These are phyloP conservation scores for Tolypocladium inflatum DNA, from an alignment of 2,329 filamentous ascomycete species.

Conservation along the genomic window DNA sequence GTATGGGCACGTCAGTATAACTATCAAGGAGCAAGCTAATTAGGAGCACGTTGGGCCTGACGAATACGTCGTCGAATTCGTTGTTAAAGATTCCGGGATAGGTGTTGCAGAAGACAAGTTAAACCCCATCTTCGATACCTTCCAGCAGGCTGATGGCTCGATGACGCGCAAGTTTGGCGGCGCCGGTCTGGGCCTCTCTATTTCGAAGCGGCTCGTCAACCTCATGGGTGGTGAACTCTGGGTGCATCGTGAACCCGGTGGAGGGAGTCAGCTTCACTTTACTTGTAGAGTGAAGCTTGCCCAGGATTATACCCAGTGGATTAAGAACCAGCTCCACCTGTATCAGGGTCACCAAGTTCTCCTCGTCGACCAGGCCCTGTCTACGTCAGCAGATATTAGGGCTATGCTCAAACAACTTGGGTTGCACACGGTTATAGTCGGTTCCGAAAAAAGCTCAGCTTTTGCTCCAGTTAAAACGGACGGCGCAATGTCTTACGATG, in stretches of 20 bases:
- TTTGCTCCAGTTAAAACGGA: slow-evolving; percentile 43
- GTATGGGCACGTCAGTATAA: slow-evolving; percentile 88
- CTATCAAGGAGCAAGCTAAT: slow-evolving; percentile 61
- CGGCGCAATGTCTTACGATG: slow-evolving; percentile 69
- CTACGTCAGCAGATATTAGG: slow-evolving; percentile 64
- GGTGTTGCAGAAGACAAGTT: slow-evolving; percentile 93
- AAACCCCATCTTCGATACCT: slow-evolving; percentile 95
- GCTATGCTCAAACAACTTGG: slow-evolving; percentile 71
- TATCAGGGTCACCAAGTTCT: slow-evolving; percentile 89
- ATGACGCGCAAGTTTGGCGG: slow-evolving; percentile 95
- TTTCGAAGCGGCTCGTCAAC: slow-evolving; percentile 89
- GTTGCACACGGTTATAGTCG: slow-evolving; percentile 72
- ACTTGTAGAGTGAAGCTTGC: slow-evolving; percentile 85
- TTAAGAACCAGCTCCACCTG: slow-evolving; percentile 77
- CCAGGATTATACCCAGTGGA: slow-evolving; percentile 64
- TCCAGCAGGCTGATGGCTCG: slow-evolving; percentile 95
- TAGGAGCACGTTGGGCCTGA: slow-evolving; percentile 54
- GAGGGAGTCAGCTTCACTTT: slow-evolving; percentile 92
- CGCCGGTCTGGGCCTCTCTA: slow-evolving; percentile 86
- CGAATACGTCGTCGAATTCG: slow-evolving; percentile 91
- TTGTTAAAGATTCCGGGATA: slow-evolving; percentile 92
- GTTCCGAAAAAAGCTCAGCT: slow-evolving; percentile 57
- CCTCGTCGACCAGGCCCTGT: slow-evolving; percentile 87
- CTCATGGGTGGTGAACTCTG: slow-evolving; percentile 95
- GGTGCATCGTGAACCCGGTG: slow-evolving; percentile 86